Conservation (phyloP, 2,329 filamentous ascomycete genomes). For the Phoma sp. region DNA sequence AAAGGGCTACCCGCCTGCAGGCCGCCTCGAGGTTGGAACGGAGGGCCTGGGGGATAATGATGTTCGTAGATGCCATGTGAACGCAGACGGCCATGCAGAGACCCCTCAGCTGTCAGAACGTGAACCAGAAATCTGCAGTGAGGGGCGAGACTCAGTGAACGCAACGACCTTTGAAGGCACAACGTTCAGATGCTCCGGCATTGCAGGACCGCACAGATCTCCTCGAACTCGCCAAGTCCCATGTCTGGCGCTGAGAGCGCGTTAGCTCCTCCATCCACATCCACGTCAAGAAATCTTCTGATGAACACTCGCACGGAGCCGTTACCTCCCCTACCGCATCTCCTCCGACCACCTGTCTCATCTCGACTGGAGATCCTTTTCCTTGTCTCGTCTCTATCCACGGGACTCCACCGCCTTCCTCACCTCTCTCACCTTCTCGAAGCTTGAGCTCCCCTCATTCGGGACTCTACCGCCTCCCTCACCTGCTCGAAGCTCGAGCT, state of each 20-base stretch:
- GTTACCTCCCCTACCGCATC: constrained; percentile 36
- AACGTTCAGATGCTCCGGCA: constrained; percentile 8
- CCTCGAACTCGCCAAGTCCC: constrained; percentile 25
- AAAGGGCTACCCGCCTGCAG: constrained; percentile 20
- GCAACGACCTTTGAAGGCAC: background rate
- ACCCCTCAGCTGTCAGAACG: background rate
- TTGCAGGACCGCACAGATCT: constrained; percentile 23
- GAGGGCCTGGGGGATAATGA: constrained; percentile 3
- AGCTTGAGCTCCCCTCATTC: constrained; percentile 25
- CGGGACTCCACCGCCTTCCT: constrained; percentile 24
- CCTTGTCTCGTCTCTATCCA: constrained; percentile 25
- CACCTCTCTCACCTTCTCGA: constrained; percentile 28
- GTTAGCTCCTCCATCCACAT: constrained; percentile 39
- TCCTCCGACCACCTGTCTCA: constrained; percentile 32
- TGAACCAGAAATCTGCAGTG: background rate
- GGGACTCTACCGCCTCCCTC: constrained; percentile 24
- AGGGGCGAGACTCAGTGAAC: background rate
- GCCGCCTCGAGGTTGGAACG: constrained; percentile 18
- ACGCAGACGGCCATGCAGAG: background rate
- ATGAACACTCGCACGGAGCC: constrained; percentile 35
- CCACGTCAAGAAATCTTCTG: constrained; percentile 41
- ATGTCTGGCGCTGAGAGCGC: constrained; percentile 24
- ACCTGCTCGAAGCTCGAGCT: constrained; percentile 25
- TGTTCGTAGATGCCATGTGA: constrained; percentile 3
- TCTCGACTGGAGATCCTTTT: constrained; percentile 25